A percentile compares a stretch with the other conserved stretches of the same genome.
These are phyloP conservation scores for Hypericum perforatum DNA, from an alignment of 345 rosid genomes.

Conservation along the genomic window DNA sequence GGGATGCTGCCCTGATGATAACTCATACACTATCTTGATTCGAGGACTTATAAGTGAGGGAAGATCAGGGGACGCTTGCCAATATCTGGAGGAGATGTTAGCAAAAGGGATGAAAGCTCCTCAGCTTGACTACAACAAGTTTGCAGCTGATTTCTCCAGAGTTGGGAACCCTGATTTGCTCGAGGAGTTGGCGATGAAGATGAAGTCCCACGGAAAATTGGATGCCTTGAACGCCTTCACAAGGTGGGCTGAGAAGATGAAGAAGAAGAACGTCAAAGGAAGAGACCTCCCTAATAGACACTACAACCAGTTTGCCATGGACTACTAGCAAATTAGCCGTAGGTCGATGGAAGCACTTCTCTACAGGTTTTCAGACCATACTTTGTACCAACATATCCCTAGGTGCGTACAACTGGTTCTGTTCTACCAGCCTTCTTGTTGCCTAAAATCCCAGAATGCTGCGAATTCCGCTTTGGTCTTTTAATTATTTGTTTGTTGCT, in stretches of 20 bases:
- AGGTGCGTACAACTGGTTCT: no score
- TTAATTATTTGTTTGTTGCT: no score
- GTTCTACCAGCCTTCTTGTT: no score
- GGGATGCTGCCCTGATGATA: slow-evolving; percentile 75
- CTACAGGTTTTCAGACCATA: no score
- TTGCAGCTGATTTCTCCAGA: slow-evolving; percentile 67
- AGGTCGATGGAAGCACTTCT: background rate
- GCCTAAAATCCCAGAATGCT: no score
- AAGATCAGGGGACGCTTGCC: slow-evolving; percentile 67
- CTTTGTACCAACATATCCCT: no score
- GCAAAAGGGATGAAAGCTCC: slow-evolving; percentile 89
- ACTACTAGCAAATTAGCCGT: background rate
- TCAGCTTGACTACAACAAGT: slow-evolving; percentile 69
- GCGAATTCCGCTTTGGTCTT: no score
- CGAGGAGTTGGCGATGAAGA: slow-evolving; percentile 63
- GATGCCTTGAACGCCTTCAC: slow-evolving; percentile 56
- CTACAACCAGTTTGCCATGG: background rate
- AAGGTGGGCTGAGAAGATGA: slow-evolving; percentile 53
- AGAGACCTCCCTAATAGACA: slow-evolving; percentile 19
- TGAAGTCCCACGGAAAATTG: slow-evolving; percentile 65
- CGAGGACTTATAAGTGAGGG: slow-evolving; percentile 70
- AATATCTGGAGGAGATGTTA: slow-evolving; percentile 70
- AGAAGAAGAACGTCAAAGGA: slow-evolving; percentile 41
- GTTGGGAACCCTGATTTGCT: slow-evolving; percentile 58
- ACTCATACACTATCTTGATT: slow-evolving; percentile 69